Evolutionary conservation across 495 filamentous ascomycete species (phyloP), one percentile per base, ranked within the genome.

Genomic region (Aspergillus conjunctus): DNA sequence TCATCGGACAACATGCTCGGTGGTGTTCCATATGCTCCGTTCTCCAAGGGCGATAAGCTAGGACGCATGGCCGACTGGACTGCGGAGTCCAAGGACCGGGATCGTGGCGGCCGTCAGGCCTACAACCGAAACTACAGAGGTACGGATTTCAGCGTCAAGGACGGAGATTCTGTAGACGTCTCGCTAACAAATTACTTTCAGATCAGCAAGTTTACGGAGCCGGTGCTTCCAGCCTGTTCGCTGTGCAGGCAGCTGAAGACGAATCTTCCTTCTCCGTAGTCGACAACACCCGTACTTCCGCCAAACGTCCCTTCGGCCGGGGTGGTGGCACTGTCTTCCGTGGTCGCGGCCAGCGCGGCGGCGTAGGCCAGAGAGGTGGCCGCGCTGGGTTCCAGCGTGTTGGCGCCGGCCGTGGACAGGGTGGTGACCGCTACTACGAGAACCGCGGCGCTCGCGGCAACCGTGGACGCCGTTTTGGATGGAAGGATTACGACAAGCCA

Each of bases 51-150:
- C 66, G 94, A 98, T 81, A 98, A 98, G 82, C 80, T 98, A 30
- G 94, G 95, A 55, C 92, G 94, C 65, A 98, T 98, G 94, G 94
- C 94, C 18, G 94, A 98, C 77, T 98, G 95, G 95, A 96, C 93
- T 10, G 71, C 87, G n/a, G 94, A 97, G 64, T 86, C 89, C 64
- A 97, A 97, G 78, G 93, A 96, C 63, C 77, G 88, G 60, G 86
- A 92, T 59, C 81, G 93, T 50, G 87, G 88, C 49, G 90, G 91
- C 51, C 78, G 94, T 68, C 88, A 91, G 69, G 89, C 91, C 60
- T 97, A 96, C 73, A 92, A 94, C 71, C 80, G 92, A 51, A 93
- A 92, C 71, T 97, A 89, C 75, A 88, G 94, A 83, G 94, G 93
- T 96, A 73, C 57, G 79, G 61, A 31, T 67, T 46, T 58, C 39